Evolutionary conservation across 1,284 basidiomycete species (phyloP).

Genomic region (Rhodotorula sp.): DNA sequence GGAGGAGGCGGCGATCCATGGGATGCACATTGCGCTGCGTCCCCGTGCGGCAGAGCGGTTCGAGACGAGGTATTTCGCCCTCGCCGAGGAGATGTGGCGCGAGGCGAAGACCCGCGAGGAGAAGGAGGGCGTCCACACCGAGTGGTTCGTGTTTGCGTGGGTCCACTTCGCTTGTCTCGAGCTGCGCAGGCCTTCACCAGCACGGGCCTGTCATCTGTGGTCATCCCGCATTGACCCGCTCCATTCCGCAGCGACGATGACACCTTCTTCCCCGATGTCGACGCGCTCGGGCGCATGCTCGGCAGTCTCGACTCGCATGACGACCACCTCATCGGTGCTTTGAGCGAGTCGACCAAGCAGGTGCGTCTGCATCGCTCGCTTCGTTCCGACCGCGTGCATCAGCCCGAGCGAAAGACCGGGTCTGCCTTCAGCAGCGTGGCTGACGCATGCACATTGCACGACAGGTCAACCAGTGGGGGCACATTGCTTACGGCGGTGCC

Average conservation of each 20-base stretch:
- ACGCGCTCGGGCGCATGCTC: conserved; percentile 37
- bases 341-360: conserved; percentile 42
- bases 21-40: conserved; percentile 41
- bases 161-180: not conserved
- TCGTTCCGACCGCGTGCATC: not conserved
- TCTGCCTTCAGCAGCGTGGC: not conserved
- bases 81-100: conserved; percentile 42
- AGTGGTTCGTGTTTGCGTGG: conserved; percentile 45
- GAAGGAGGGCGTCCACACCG: conserved; percentile 32
- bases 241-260: conserved; percentile 42
- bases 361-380: conserved; percentile 20
- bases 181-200: too few relatives aligned
- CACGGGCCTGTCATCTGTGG: too few relatives aligned
- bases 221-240: too few relatives aligned
- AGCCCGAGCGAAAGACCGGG: too few relatives aligned
- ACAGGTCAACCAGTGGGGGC: conserved; percentile 40
- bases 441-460: not conserved
- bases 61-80: conserved; percentile 43
- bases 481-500: conserved; percentile 43
- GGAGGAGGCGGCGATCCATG: conserved; percentile 39
- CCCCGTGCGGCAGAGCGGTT: conserved; percentile 36
- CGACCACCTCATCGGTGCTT: conserved; percentile 37
- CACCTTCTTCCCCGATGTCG: conserved; percentile 44
- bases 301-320: conserved; percentile 24
- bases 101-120: conserved; percentile 28